These are phyloP conservation scores for Plasmodium vivax DNA, from an alignment of 169 alveolate genomes.

Conservation along the genomic window DNA sequence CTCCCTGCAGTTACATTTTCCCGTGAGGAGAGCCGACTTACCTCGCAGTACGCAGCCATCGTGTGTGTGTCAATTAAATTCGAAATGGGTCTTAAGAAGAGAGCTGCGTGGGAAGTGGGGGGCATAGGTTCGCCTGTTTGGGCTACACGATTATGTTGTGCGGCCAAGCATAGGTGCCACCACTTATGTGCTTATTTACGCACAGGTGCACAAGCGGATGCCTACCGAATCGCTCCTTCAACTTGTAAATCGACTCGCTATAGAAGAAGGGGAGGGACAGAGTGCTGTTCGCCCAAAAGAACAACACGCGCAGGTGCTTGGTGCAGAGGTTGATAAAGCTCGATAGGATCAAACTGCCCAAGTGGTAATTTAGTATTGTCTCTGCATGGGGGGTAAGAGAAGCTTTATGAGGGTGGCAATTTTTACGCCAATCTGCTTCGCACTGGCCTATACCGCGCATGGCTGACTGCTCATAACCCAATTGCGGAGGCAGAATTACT, in stretches of 20 bases:
- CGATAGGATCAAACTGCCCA: slow-evolving; percentile 55
- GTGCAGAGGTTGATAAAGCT: slow-evolving; percentile 33
- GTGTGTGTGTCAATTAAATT: slow-evolving; percentile 30
- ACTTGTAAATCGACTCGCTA: slow-evolving; percentile 11
- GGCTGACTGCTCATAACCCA: not conserved
- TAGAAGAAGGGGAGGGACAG: slow-evolving; percentile 57
- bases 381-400: slow-evolving; percentile 2
- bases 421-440: not conserved
- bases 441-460: not conserved
- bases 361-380: slow-evolving; percentile 43
- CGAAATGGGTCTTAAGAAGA: slow-evolving; percentile 47
- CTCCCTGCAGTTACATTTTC: not conserved
- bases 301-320: slow-evolving; percentile 40
- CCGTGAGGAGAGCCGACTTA: not conserved
- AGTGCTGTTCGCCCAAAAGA: slow-evolving; percentile 64
- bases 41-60: slow-evolving; percentile 59
- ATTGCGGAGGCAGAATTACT: slow-evolving; percentile 20
- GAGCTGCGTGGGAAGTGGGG: not conserved
- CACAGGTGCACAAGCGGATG: not conserved
- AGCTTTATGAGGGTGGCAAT: not conserved
- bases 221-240: slow-evolving; percentile 50
- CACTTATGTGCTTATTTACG: not conserved
- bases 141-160: not conserved
- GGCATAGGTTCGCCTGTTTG: not conserved
- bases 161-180: not conserved